These are phyloP conservation scores for Beauveria asiatica DNA, from an alignment of 2,329 filamentous ascomycete species.

Conservation along the genomic window DNA sequence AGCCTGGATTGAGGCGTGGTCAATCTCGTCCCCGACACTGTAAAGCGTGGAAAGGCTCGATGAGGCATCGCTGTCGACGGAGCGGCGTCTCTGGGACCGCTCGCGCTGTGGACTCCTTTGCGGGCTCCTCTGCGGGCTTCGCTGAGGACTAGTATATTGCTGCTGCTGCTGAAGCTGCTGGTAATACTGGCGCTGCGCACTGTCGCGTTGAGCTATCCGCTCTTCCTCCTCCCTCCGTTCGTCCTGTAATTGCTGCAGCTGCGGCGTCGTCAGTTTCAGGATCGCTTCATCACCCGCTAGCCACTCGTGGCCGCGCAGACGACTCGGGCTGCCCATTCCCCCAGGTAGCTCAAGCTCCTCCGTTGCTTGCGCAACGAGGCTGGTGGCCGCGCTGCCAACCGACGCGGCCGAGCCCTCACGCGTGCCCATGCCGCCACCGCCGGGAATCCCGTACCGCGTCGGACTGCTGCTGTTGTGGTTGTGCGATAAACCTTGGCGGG, in stretches of 20 bases:
- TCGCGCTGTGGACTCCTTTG: constrained; percentile 8
- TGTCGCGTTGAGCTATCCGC: background rate
- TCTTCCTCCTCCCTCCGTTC: background rate
- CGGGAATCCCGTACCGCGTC: background rate
- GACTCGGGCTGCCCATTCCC: constrained; percentile 37
- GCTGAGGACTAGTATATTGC: constrained; percentile 11
- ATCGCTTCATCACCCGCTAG: constrained; percentile 13
- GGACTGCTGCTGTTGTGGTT: background rate
- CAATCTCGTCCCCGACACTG: constrained; percentile 35
- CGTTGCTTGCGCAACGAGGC: constrained; percentile 29
- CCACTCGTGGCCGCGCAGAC: constrained; percentile 23
- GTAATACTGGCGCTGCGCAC: constrained; percentile 11
- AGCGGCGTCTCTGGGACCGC: constrained; percentile 18
- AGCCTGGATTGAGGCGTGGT: constrained; percentile 15
- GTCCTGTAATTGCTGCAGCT: background rate
- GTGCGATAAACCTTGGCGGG: too few species aligned
- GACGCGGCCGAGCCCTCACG: constrained; percentile 28
- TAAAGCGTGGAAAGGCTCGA: constrained; percentile 50
- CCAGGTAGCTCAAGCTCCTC: constrained; percentile 27
- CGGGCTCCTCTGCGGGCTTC: constrained; percentile 12
- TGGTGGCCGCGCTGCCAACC: constrained; percentile 30
- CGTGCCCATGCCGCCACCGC: background rate
- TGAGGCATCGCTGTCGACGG: constrained; percentile 36
- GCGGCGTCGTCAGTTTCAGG: background rate
- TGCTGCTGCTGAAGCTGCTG: constrained; percentile 10